A percentile compares a stretch with the other conserved stretches of the same genome.
These are phyloP conservation scores for Botrytis elliptica DNA, from an alignment of 2,329 filamentous ascomycete genomes.

Conservation along the genomic window DNA sequence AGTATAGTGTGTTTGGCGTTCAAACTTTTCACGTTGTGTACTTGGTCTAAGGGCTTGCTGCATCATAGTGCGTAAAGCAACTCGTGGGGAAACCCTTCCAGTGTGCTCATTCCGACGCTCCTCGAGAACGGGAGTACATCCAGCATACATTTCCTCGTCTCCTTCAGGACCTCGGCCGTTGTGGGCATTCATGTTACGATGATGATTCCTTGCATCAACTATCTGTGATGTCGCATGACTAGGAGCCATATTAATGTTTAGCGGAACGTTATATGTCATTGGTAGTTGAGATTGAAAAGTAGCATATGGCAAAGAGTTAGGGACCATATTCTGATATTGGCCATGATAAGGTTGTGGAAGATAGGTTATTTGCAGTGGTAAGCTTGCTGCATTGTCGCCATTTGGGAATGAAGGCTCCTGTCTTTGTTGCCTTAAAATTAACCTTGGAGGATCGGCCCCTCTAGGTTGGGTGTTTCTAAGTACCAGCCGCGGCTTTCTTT, in stretches of 20 bases:
- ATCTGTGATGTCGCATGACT: constrained; percentile 5
- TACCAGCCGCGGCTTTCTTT: constrained; percentile 18
- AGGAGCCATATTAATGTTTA: constrained; percentile 2
- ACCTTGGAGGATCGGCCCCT: background rate
- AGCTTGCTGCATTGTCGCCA: constrained; percentile 1
- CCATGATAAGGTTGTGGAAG: constrained; percentile 9
- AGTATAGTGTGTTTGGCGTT: background rate
- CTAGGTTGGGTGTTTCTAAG: constrained; percentile 4
- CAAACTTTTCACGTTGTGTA: background rate
- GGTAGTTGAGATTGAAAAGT: background rate
- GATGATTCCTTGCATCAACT: background rate
- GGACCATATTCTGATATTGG: background rate
- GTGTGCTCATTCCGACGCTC: background rate
- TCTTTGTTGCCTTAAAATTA: background rate
- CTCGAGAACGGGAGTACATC: background rate
- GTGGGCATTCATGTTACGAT: background rate
- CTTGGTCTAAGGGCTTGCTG: constrained; percentile 10
- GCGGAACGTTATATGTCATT: constrained; percentile 12
- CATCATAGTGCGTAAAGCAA: constrained; percentile 17
- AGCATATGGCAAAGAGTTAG: background rate
- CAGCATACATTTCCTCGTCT: background rate
- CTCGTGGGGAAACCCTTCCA: background rate
- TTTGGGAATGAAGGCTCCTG: background rate
- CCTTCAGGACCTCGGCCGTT: background rate
- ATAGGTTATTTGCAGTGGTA: constrained; percentile 9